These are phyloP conservation scores for Phytopythium helicoides DNA, from an alignment of 352 stramenopile species.

Conservation along the genomic window DNA sequence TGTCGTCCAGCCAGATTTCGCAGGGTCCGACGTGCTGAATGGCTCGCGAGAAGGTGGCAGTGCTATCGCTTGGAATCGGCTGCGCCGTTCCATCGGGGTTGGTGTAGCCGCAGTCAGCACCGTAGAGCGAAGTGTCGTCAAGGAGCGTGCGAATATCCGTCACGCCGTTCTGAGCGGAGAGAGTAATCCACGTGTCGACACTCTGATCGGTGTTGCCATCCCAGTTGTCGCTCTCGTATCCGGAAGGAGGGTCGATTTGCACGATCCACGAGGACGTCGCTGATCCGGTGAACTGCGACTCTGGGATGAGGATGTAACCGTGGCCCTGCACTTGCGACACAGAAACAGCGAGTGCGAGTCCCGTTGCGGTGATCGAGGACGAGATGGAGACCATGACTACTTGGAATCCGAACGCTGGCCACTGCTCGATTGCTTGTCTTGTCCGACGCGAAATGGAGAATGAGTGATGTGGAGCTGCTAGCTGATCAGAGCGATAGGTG, in stretches of 20 bases:
- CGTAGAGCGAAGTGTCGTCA: slow-evolving; percentile 32
- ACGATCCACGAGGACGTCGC: slow-evolving; percentile 26
- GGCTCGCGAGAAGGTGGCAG: slow-evolving; percentile 27
- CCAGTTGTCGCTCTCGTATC: slow-evolving; percentile 21
- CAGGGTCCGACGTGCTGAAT: no score
- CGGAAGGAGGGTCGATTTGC: slow-evolving; percentile 26
- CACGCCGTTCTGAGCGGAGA: slow-evolving; percentile 25
- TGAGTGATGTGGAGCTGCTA: no score
- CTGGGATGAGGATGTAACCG: slow-evolving; percentile 21
- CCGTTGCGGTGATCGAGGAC: background rate
- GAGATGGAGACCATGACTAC: slow-evolving; percentile 1
- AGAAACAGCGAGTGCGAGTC: slow-evolving; percentile 9
- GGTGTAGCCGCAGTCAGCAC: slow-evolving; percentile 30
- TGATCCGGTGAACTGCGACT: slow-evolving; percentile 16
- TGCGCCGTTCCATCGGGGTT: slow-evolving; percentile 24
- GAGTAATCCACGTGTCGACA: slow-evolving; percentile 17
- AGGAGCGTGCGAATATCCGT: slow-evolving; percentile 27
- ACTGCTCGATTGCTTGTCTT: no score
- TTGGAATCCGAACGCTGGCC: no score
- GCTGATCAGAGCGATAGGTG: no score
- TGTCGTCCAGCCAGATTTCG: no score
- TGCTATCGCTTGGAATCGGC: slow-evolving; percentile 29
- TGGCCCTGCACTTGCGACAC: slow-evolving; percentile 12
- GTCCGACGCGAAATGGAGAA: no score
- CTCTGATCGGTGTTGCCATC: slow-evolving; percentile 26